Evolutionary conservation across 176 grass and related monocot genomes (phyloP).

Genomic region (Lolium multiflorum): DNA sequence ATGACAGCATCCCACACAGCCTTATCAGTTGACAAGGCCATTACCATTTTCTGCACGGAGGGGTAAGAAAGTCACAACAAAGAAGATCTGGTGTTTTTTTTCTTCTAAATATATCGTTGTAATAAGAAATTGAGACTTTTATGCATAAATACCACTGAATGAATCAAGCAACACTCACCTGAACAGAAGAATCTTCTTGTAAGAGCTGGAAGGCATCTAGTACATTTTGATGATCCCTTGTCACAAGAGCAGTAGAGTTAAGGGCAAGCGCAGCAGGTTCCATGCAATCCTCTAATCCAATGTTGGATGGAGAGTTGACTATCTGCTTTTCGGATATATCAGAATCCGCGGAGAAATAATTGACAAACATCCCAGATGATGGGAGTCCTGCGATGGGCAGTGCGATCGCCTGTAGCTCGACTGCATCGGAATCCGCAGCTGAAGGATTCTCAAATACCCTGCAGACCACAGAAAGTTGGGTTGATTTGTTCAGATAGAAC

Average conservation of each 20-base stretch:
- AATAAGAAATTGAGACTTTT: background rate
- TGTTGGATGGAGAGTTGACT: constrained; percentile 22
- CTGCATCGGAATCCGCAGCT: constrained; percentile 1
- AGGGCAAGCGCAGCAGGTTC: constrained; percentile 62
- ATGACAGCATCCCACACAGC: constrained; percentile 88
- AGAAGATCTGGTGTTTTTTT: background rate
- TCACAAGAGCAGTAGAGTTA: constrained; percentile 48
- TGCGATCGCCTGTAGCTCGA: constrained; percentile 21
- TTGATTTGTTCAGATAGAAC: background rate
- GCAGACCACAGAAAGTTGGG: constrained; percentile 7
- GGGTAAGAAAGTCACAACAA: background rate
- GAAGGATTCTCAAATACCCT: constrained; percentile 54
- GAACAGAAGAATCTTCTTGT: constrained; percentile 62
- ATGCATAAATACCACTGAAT: background rate
- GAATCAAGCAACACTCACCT: constrained; percentile 55
- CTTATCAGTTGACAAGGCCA: constrained; percentile 83
- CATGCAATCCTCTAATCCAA: constrained; percentile 58
- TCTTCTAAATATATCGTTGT: background rate
- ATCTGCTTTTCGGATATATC: constrained; percentile 28
- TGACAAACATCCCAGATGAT: constrained; percentile 42
- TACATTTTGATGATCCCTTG: constrained; percentile 61
- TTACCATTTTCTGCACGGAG: constrained; percentile 77
- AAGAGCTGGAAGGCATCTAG: constrained; percentile 68
- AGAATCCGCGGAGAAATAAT: constrained; percentile 42
- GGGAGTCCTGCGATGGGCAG: constrained; percentile 39